These are phyloP conservation scores for Penium margaritaceum DNA, from an alignment of 139 green algal species.

Conservation along the genomic window DNA sequence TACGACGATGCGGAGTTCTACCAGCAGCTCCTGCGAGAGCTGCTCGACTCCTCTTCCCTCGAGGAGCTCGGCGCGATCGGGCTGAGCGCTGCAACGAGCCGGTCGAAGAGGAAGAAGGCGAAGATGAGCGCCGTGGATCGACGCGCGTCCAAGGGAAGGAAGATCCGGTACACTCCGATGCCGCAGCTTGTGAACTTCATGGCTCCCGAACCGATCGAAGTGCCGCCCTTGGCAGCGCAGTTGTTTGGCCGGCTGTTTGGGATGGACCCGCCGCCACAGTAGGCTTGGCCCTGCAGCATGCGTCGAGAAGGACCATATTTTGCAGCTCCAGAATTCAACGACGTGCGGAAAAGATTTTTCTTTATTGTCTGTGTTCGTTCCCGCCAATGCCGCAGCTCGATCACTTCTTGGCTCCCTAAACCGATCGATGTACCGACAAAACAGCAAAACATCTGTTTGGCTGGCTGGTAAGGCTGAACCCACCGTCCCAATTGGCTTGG, in stretches of 20 bases:
- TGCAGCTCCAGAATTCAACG: no score
- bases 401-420: no score
- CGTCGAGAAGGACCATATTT: no score
- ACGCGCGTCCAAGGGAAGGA: constrained; percentile 78
- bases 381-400: no score
- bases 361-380: no score
- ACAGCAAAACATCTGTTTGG: no score
- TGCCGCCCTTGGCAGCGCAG: constrained; percentile 13
- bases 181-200: constrained; percentile 24
- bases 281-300: no score
- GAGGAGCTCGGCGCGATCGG: neutral
- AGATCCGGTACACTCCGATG: constrained; percentile 75
- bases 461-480: no score
- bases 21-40: constrained; percentile 79
- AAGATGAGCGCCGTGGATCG: constrained; percentile 82
- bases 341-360: no score
- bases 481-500: no score
- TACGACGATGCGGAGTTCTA: constrained; percentile 91
- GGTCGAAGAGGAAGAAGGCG: constrained; percentile 59
- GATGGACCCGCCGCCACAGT: no score
- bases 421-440: no score
- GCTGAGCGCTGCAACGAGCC: constrained; percentile 8
- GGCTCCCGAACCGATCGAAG: constrained; percentile 13
- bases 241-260: constrained; percentile 25
- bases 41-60: constrained; percentile 59